A percentile compares a stretch with the other conserved stretches of the same genome.
phyloP scores from a whole-genome alignment of 768 basidiomycete species.

The Termitomyces sp. region DNA sequence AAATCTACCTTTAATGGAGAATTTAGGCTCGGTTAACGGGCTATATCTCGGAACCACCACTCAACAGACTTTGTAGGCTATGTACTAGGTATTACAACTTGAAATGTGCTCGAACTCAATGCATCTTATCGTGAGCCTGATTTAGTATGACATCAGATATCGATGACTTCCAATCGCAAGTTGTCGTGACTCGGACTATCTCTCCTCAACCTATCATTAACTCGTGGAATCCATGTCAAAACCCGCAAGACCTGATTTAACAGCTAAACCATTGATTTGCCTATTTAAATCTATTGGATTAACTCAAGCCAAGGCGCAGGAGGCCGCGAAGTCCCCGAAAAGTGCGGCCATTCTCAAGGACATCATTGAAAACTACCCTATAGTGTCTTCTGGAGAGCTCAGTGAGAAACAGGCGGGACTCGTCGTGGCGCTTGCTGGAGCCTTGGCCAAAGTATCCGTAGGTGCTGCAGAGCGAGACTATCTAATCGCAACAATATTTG shows the following conservation, averaged over 20 bases:
- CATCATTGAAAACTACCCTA: slow-evolving; percentile 54
- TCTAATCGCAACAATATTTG: slow-evolving; percentile 62
- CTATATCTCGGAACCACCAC: background rate
- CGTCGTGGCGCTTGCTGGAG: slow-evolving; percentile 59
- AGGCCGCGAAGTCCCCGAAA: slow-evolving; percentile 79
- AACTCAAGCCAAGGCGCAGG: slow-evolving; percentile 68
- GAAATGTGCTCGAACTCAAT: background rate
- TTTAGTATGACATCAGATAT: slow-evolving; percentile 5
- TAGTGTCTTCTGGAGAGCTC: slow-evolving; percentile 38
- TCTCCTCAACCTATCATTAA: background rate
- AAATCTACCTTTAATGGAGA: background rate
- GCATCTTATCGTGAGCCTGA: slow-evolving; percentile 12
- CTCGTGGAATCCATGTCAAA: slow-evolving; percentile 20
- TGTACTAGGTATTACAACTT: background rate
- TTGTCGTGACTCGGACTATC: background rate
- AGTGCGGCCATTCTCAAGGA: slow-evolving; percentile 63
- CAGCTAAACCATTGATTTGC: slow-evolving; percentile 25
- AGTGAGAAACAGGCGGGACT: slow-evolving; percentile 78
- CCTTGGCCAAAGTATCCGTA: slow-evolving; percentile 51
- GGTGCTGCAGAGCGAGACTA: slow-evolving; percentile 52
- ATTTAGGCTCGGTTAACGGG: too few relatives aligned
- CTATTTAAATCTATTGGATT: slow-evolving; percentile 79
- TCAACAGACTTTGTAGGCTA: background rate
- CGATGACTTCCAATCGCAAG: background rate
- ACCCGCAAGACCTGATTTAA: slow-evolving; percentile 19